Evolutionary conservation across 768 basidiomycete species (phyloP).

Genomic region (Lactifluus pinguis): DNA sequence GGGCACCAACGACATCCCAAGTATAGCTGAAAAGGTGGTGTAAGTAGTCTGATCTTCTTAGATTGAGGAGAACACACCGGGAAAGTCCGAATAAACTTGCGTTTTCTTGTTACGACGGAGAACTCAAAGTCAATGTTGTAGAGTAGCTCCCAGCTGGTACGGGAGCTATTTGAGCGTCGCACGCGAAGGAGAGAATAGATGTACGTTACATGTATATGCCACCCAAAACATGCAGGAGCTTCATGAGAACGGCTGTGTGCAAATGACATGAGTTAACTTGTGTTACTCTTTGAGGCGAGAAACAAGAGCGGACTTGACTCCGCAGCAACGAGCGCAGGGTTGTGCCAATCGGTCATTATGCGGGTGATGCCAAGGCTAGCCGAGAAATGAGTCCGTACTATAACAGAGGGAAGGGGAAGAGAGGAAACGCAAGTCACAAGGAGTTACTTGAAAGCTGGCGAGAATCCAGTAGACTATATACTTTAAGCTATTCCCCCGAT

Average conservation of each 20-base stretch:
- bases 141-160: constrained; percentile 12
- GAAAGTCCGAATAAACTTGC: constrained; percentile 11
- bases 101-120: constrained; percentile 1
- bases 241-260: background rate
- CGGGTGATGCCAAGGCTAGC: background rate
- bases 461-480: too few species aligned
- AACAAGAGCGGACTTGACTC: background rate
- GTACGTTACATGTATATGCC: constrained; percentile 12
- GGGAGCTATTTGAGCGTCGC: background rate
- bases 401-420: too few species aligned
- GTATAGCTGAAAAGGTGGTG: background rate
- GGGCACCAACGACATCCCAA: constrained; percentile 10
- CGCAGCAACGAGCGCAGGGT: background rate
- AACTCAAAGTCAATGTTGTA: constrained; percentile 7
- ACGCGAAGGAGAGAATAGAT: background rate
- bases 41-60: background rate
- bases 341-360: constrained; percentile 1
- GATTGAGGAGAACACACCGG: background rate
- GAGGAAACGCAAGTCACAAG: too few species aligned
- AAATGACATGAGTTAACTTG: background rate
- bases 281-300: background rate
- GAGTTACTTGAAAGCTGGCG: too few species aligned
- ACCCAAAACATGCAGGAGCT: constrained; percentile 4
- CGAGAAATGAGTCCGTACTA: too few species aligned
- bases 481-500: too few species aligned